Evolutionary conservation across 352 stramenopile species (phyloP).

Genomic region (Stramenopiles sp.): DNA sequence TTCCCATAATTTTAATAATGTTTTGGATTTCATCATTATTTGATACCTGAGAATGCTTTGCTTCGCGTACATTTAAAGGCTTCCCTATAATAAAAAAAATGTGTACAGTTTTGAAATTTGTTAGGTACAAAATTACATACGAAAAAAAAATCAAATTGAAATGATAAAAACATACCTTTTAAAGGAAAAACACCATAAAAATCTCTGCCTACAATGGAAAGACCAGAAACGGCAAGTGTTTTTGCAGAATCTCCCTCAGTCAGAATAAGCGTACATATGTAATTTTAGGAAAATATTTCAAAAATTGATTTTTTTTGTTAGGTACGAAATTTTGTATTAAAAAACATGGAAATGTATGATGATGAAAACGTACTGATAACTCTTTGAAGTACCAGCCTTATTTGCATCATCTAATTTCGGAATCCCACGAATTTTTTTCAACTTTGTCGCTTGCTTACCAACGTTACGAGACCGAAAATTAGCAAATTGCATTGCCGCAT

Average conservation of each 20-base stretch:
- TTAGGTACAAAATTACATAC: too few relatives aligned
- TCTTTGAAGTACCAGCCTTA: slow-evolving; percentile 45
- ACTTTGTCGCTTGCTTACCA: slow-evolving; percentile 38
- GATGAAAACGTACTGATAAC: too few relatives aligned
- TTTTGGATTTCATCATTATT: slow-evolving; percentile 91
- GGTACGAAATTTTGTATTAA: too few relatives aligned
- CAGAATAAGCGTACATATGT: slow-evolving; percentile 88
- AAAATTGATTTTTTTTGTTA: too few relatives aligned
- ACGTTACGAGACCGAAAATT: slow-evolving; percentile 56
- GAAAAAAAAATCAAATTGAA: too few relatives aligned
- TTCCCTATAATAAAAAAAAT: too few relatives aligned
- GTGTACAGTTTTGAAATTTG: too few relatives aligned
- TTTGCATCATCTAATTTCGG: slow-evolving; percentile 92
- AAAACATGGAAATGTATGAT: too few relatives aligned
- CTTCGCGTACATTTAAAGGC: slow-evolving; percentile 95
- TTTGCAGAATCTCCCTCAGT: slow-evolving; percentile 95
- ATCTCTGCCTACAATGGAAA: slow-evolving; percentile 71
- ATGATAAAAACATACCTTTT: too few relatives aligned
- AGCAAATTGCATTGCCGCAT: slow-evolving; percentile 48
- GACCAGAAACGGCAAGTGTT: slow-evolving; percentile 67
- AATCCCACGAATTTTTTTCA: slow-evolving; percentile 40
- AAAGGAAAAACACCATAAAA: slow-evolving; percentile 88
- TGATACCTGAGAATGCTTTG: slow-evolving; percentile 60
- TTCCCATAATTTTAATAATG: slow-evolving; percentile 73
- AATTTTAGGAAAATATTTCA: too few relatives aligned